phyloP scores from a whole-genome alignment of 306 rosid genomes.

The Elaeagnus macrophylla region DNA sequence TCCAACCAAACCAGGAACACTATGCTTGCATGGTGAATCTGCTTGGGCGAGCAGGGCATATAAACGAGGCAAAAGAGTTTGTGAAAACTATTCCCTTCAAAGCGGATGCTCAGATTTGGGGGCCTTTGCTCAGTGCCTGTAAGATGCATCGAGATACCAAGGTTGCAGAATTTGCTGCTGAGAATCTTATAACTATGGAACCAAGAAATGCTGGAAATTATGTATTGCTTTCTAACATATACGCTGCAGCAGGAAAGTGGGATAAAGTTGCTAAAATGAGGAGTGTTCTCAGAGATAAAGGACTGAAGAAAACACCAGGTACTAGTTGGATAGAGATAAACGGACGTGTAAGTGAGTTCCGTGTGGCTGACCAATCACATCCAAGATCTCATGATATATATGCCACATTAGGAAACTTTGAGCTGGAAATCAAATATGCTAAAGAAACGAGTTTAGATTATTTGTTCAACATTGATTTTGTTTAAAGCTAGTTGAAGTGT shows the following conservation, averaged over 20 bases:
- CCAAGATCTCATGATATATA: conserved; percentile 47
- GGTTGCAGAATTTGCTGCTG: conserved; percentile 62
- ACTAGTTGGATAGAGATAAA: conserved; percentile 68
- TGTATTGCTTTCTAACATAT: conserved; percentile 62
- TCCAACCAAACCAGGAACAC: conserved; percentile 61
- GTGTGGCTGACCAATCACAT: conserved; percentile 66
- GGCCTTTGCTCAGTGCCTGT: conserved; percentile 67
- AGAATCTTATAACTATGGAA: conserved; percentile 60
- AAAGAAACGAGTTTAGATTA: conserved; percentile 16
- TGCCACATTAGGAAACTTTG: conserved; percentile 33
- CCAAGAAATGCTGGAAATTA: conserved; percentile 73
- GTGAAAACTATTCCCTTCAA: conserved; percentile 44
- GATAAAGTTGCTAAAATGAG: conserved; percentile 65
- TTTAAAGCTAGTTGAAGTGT: not conserved
- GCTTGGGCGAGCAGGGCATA: conserved; percentile 60
- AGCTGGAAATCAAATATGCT: conserved; percentile 39
- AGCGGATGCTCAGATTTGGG: conserved; percentile 67
- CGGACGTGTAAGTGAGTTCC: conserved; percentile 54
- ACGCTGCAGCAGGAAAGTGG: conserved; percentile 82
- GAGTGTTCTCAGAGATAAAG: conserved; percentile 49
- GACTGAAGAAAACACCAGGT: conserved; percentile 63
- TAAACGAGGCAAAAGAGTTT: conserved; percentile 49
- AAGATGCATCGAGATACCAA: conserved; percentile 45
- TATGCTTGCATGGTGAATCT: conserved; percentile 71
- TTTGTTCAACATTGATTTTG: not conserved